Percentiles rank a stretch among this genome's conserved stretches.
phyloP scores from a whole-genome alignment of 345 rosid species.

The Populus ilicifolia region DNA sequence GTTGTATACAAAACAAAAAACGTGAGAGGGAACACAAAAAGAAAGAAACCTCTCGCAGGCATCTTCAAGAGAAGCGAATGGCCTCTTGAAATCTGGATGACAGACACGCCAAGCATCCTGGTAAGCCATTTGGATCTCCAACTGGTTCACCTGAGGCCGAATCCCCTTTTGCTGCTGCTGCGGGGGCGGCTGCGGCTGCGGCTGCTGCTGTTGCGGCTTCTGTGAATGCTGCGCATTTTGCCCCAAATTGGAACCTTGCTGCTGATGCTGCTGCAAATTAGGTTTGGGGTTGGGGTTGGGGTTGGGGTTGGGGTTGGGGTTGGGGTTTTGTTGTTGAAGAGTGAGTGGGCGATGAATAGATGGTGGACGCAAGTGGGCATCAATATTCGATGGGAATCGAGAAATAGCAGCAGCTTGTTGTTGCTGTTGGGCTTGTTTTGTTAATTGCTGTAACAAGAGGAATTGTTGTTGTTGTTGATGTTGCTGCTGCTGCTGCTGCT shows the following conservation, averaged over 20 bases:
- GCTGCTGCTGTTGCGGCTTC: conserved; percentile 15
- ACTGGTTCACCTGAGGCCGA: conserved; percentile 55
- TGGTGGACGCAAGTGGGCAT: conserved; percentile 65
- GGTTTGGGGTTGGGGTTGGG: conserved; percentile 21
- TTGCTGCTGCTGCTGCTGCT: conserved; percentile 41
- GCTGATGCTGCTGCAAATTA: conserved; percentile 14
- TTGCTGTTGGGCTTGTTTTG: conserved; percentile 51
- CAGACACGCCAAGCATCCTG: conserved; percentile 97
- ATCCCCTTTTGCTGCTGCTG: conserved; percentile 60
- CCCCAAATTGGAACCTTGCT: conserved; percentile 28
- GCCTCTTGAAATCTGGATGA: conserved; percentile 80
- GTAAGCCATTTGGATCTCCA: conserved; percentile 84
- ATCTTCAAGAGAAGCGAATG: conserved; percentile 79
- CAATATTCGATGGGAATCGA: conserved; percentile 91
- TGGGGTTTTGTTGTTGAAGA: conserved; percentile 39
- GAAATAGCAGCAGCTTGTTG: conserved; percentile 79
- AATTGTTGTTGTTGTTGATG: conserved; percentile 67
- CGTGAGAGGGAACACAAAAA: neutral
- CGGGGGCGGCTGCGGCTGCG: conserved; percentile 8
- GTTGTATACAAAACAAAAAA: neutral
- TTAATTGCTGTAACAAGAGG: conserved; percentile 56
- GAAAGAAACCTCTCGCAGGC: conserved; percentile 81
- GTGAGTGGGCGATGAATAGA: conserved; percentile 47
- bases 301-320: conserved; percentile 11
- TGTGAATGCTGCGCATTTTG: conserved; percentile 25